Conservation (phyloP, 768 basidiomycete species). For the Suillus decipiens region DNA sequence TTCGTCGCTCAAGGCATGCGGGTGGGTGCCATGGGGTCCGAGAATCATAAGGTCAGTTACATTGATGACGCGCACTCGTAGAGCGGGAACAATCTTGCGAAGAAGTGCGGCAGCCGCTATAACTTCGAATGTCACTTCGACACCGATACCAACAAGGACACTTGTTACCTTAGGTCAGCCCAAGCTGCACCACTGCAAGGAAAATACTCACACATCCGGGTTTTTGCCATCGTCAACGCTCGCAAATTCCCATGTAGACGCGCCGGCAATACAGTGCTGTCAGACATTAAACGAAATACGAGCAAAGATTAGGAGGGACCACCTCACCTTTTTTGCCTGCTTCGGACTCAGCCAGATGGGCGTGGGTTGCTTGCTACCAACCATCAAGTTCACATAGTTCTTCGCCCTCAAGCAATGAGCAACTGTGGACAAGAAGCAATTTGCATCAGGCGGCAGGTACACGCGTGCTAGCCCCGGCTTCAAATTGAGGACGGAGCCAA, state of each 20-base stretch:
- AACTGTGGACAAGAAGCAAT: slow-evolving; percentile 81
- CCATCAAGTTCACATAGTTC: slow-evolving; percentile 87
- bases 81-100: slow-evolving; percentile 62
- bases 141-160: slow-evolving; percentile 84
- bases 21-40: slow-evolving; percentile 65
- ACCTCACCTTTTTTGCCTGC: slow-evolving; percentile 64
- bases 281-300: slow-evolving; percentile 12
- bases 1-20: slow-evolving; percentile 64
- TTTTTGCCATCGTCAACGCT: slow-evolving; percentile 70
- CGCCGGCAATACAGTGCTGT: slow-evolving; percentile 84
- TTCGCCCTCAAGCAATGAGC: slow-evolving; percentile 82
- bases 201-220: slow-evolving; percentile 62
- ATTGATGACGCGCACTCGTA: slow-evolving; percentile 86
- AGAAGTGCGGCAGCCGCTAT: slow-evolving; percentile 84
- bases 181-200: not conserved
- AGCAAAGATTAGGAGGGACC: not conserved
- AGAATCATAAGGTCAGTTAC: slow-evolving; percentile 90
- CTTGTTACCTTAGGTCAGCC: slow-evolving; percentile 30
- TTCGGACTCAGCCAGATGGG: slow-evolving; percentile 78
- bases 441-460: slow-evolving; percentile 89
- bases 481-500: slow-evolving; percentile 81
- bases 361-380: slow-evolving; percentile 84
- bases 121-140: slow-evolving; percentile 87
- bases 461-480: slow-evolving; percentile 73
- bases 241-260: slow-evolving; percentile 84